Percentiles rank a stretch among this genome's conserved stretches.
These are phyloP conservation scores for Thalassiosira livingstoniorum DNA, from an alignment of 352 stramenopile genomes.

Conservation along the genomic window DNA sequence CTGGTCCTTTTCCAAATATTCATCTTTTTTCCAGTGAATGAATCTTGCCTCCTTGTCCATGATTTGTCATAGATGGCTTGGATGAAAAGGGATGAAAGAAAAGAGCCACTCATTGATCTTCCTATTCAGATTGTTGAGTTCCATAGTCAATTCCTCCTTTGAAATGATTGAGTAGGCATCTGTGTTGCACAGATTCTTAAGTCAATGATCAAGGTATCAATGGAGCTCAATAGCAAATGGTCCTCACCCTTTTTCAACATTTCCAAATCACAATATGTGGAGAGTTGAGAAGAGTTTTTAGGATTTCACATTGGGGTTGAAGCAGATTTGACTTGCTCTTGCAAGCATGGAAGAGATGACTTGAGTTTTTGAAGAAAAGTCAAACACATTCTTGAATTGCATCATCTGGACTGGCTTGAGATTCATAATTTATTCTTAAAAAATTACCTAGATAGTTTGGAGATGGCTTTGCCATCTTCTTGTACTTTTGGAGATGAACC, in stretches of 20 bases:
- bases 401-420: no score
- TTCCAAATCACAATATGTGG: slow-evolving; percentile 5
- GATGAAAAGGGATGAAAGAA: no score
- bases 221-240: slow-evolving; percentile 9
- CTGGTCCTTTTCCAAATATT: slow-evolving; percentile 5
- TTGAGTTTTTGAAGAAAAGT: neutral
- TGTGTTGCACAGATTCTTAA: slow-evolving; percentile 2
- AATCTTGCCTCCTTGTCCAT: neutral
- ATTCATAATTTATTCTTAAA: neutral
- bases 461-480: neutral
- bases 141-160: slow-evolving; percentile 7
- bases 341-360: neutral
- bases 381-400: neutral
- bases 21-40: neutral
- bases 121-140: neutral
- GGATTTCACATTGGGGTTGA: slow-evolving; percentile 11
- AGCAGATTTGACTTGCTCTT: slow-evolving; percentile 8
- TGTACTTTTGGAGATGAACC: neutral
- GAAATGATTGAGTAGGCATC: slow-evolving; percentile 5
- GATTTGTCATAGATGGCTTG: no score
- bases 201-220: slow-evolving; percentile 14
- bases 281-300: neutral
- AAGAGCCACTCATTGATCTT: slow-evolving; percentile 17
- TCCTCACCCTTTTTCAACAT: slow-evolving; percentile 12
- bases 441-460: neutral